Evolutionary conservation across 106 monocot species (phyloP).

Genomic region (Agapanthus africanus): DNA sequence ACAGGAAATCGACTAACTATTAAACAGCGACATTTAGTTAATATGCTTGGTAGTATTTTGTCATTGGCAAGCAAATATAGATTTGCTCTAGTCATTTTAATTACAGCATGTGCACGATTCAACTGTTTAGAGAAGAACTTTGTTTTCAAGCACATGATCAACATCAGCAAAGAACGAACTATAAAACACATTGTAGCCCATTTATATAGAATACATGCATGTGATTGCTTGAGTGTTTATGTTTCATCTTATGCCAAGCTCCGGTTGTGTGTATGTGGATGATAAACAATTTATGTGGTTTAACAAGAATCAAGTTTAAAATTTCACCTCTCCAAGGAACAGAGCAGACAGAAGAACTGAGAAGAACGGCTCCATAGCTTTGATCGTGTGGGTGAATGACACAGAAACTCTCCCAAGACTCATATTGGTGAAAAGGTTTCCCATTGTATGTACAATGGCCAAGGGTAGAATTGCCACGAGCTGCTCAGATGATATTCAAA

Average conservation of each 20-base stretch:
- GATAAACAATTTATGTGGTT: not conserved
- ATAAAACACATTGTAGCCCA: not conserved
- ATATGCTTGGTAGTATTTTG: not conserved
- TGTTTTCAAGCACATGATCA: not conserved
- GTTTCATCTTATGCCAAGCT: no score
- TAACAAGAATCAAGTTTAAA: not conserved
- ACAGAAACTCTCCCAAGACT: conserved; percentile 78
- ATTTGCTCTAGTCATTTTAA: not conserved
- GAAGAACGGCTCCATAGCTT: conserved; percentile 83
- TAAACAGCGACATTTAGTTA: not conserved
- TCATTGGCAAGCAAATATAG: not conserved
- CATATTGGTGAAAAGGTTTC: conserved; percentile 82
- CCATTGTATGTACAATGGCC: conserved; percentile 70
- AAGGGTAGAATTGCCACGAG: conserved; percentile 58
- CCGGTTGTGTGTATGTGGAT: no score
- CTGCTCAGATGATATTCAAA: conserved; percentile 24
- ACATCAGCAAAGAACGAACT: not conserved
- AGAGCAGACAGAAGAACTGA: conserved; percentile 68
- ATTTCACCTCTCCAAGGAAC: conserved; percentile 64
- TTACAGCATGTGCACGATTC: not conserved
- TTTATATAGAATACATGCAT: not conserved
- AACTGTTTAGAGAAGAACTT: not conserved
- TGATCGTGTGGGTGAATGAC: conserved; percentile 76
- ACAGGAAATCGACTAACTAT: not conserved
- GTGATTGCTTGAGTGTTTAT: not conserved